Conservation (phyloP, 208 protist species). For the Trypanosoma congolense region DNA sequence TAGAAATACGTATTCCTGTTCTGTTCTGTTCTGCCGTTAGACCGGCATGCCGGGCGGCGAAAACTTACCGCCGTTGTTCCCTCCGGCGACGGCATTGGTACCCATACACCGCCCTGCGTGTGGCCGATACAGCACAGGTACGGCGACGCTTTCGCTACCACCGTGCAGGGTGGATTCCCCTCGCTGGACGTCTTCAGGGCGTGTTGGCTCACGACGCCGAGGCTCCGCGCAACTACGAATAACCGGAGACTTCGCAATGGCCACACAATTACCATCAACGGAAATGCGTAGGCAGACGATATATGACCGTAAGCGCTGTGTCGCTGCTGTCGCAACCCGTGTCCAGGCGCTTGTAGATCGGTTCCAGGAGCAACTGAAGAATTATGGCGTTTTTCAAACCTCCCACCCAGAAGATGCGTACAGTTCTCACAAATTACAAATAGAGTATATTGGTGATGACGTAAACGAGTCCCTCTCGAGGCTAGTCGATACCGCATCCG, state of each 20-base stretch:
- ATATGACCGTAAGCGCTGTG: conserved; percentile 8
- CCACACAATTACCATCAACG: not conserved
- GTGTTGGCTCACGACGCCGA: not conserved
- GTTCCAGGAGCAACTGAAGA: conserved; percentile 43
- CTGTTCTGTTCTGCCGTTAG: too few species aligned
- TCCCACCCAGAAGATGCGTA: conserved; percentile 30
- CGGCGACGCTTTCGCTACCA: not conserved
- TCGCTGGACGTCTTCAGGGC: not conserved
- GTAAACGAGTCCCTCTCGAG: conserved; percentile 42
- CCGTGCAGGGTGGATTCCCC: not conserved
- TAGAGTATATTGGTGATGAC: not conserved
- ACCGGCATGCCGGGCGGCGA: conserved; percentile 2
- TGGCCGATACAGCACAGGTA: not conserved
- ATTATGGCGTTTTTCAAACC: conserved; percentile 63
- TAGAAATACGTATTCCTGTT: too few species aligned
- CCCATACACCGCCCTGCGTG: too few species aligned
- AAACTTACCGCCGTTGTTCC: not conserved
- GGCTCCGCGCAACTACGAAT: not conserved
- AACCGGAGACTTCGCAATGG: not conserved
- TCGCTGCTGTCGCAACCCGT: conserved; percentile 29
- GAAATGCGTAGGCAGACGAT: not conserved
- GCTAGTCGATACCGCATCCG: conserved; percentile 30
- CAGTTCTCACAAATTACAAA: not conserved
- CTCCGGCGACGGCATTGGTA: not conserved
- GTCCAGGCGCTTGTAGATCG: conserved; percentile 31